Base-by-base conservation (phyloP, 1,284 basidiomycete genomes). In the Heterobasidion irregulare region DNA sequence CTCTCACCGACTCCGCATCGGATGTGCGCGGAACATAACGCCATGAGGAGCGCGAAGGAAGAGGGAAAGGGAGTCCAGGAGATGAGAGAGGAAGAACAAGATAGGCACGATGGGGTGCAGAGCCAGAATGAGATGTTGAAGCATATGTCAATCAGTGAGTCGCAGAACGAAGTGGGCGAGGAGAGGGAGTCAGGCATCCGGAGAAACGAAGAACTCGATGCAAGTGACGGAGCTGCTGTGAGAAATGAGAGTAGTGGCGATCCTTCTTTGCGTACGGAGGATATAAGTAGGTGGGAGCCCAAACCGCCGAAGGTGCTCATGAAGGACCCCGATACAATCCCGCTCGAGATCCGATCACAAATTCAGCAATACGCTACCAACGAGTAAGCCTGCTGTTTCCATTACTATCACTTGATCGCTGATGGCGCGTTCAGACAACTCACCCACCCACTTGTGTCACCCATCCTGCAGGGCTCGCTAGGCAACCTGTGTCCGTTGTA, bases 331-430 rank as follows among this genome's bases (percentile, higher is more conserved):
- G 62, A 72, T 15, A 67, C 68, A 4, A 64, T 66, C 1, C 79
- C 80, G 2, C 64, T 82, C 44, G 79, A 83, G 59, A 57, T 83
- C 35, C 72, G 68, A 18, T 75, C 79, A 0, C 91, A 94, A 64
- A 91, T 93, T 34, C 92, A 94, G 67, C 72, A 89, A 8, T 93
- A 94, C 68, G 89, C 89, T 0, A 85, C 86, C 3, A 94, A 88
- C 52, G 80, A 83, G 82, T 82, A 64, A 36, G 78, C 64, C 34
- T 19, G 13, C 33, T 32, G 18, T 8, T 57, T 13, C 15, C 41
- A 16, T 34, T 41, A 8, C 26, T 18, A n/a, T n/a, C 47, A 18
- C 38, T 36, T 33, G 19, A 19, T 19, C 43, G 35, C 38, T 47
- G n/a, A 55, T 34, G 49, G 38, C 49, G 16, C 50, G 47, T 57